Evolutionary conservation across 169 alveolate genomes (phyloP), one percentile per base, ranked within the genome.

Genomic region (Eimeria sp.): DNA sequence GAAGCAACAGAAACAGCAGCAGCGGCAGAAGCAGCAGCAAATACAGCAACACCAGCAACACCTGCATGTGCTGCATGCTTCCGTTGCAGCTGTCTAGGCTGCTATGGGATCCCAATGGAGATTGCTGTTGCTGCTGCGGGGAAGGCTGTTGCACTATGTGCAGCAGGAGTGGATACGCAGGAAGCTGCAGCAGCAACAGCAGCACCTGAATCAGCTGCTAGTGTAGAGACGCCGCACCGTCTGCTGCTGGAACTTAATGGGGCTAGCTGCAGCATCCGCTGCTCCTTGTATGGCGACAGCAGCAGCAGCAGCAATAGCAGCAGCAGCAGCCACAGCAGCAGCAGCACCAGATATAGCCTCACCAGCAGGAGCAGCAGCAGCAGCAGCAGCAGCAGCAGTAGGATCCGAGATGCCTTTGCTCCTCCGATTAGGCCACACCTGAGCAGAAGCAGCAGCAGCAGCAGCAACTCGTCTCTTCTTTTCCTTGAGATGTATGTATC

Each of bases 371-470:
- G 70, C 91, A 82, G 73, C 75, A 80, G 72, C 72, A 82, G 73
- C 90, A 82, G 90, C 90, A 51, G 90, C 90, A 82, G 91, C 91
- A 82, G 73, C 91, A 82, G 91, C 91, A 82, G 91, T 57, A 51
- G 70, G 51, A 51, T 57, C 14, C 88, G 88, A 20, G 88, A 45
- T 16, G 88, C 88, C 88, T 78, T 78, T 20, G 88, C 88, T 78
- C 88, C 88, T 9, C 43, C 43, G 6, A 7, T 78, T 22, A 63
- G 58, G 27, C 88, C 88, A 11, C 43, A 27, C 91, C 20, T 13
- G 54, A 82, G n/a, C 75, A 22, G n/a, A 5, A n/a, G 91, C 75
- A 82, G 75, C 70, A 49, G 91, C 91, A 82, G 91, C 91, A 82
- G 73, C 91, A 82, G 91, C 91, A 82, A 54, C 91, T 22, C 75